A percentile compares a stretch with the other conserved stretches of the same genome.
These are phyloP conservation scores for Porcisia hertigi DNA, from an alignment of 208 protist species.

Conservation along the genomic window DNA sequence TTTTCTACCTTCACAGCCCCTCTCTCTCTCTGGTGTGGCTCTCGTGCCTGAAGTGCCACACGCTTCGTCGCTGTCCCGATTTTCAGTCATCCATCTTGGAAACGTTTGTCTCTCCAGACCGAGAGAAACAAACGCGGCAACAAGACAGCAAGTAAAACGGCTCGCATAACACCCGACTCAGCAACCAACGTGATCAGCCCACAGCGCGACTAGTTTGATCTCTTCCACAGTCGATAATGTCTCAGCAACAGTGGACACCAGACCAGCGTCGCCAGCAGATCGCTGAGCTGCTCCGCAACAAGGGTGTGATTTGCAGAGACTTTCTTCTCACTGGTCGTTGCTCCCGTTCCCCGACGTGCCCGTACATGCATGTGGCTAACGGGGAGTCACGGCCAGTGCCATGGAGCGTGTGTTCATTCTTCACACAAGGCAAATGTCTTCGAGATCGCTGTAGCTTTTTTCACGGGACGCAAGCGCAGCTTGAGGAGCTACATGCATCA, in stretches of 20 bases:
- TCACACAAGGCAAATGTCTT: constrained; percentile 62
- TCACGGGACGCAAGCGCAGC: constrained; percentile 62
- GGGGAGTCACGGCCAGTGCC: constrained; percentile 65
- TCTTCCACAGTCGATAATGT: neutral
- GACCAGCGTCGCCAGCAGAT: constrained; percentile 51
- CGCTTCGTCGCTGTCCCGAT: constrained; percentile 8
- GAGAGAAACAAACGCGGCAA: neutral
- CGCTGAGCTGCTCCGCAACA: constrained; percentile 70
- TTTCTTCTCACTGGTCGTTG: constrained; percentile 45
- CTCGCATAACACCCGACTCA: too few species aligned
- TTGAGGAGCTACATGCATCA: constrained; percentile 51
- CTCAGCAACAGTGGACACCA: constrained; percentile 17
- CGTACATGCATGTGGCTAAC: constrained; percentile 78
- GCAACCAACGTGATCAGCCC: too few species aligned
- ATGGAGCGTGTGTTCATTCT: constrained; percentile 70
- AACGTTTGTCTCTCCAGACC: too few species aligned
- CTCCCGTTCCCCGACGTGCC: constrained; percentile 46
- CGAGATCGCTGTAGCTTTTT: constrained; percentile 77
- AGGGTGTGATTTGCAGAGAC: constrained; percentile 69
- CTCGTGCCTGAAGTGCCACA: neutral
- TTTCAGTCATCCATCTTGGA: neutral
- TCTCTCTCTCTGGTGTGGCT: neutral
- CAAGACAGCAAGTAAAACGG: neutral
- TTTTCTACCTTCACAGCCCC: neutral
- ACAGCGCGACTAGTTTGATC: neutral